Evolutionary conservation across 2,329 filamentous ascomycete species (phyloP).

Genomic region (Biscogniauxia marginata): DNA sequence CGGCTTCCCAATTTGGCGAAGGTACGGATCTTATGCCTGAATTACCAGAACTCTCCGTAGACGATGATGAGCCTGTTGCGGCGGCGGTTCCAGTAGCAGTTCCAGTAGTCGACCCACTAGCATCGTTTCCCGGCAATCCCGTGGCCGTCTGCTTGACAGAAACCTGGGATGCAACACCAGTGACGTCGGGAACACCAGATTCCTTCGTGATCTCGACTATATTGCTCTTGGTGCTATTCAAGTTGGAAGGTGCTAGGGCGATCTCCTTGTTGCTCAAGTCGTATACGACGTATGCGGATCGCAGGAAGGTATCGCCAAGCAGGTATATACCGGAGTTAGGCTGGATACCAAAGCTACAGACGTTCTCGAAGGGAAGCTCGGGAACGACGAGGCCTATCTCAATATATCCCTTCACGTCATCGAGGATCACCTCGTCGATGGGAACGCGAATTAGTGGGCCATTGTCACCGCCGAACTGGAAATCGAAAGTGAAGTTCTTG

Average conservation of each 20-base stretch:
- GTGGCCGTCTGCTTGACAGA: slow-evolving; percentile 22
- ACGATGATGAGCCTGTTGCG: slow-evolving; percentile 1
- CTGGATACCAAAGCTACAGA: slow-evolving; percentile 57
- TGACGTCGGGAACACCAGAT: slow-evolving; percentile 41
- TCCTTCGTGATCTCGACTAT: slow-evolving; percentile 45
- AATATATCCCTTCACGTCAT: slow-evolving; percentile 32
- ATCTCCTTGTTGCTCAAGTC: slow-evolving; percentile 51
- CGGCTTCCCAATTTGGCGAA: slow-evolving; percentile 21
- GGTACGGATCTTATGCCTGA: slow-evolving; percentile 18
- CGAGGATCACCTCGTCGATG: slow-evolving; percentile 38
- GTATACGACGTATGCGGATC: slow-evolving; percentile 54
- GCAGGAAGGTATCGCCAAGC: slow-evolving; percentile 48
- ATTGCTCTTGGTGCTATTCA: slow-evolving; percentile 43
- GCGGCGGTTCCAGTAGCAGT: slow-evolving; percentile 3
- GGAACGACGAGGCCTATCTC: slow-evolving; percentile 24
- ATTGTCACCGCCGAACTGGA: slow-evolving; percentile 40
- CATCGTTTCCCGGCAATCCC: slow-evolving; percentile 11
- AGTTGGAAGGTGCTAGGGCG: slow-evolving; percentile 52
- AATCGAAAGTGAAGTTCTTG: slow-evolving; percentile 36
- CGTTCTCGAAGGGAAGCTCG: slow-evolving; percentile 39
- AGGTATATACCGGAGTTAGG: slow-evolving; percentile 38
- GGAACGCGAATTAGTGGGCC: slow-evolving; percentile 34
- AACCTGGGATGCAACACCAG: slow-evolving; percentile 42
- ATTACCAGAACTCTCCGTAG: slow-evolving; percentile 11
- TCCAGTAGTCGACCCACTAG: slow-evolving; percentile 9